phyloP scores from a whole-genome alignment of 2,329 filamentous ascomycete genomes.

The Diaporthe citri region DNA sequence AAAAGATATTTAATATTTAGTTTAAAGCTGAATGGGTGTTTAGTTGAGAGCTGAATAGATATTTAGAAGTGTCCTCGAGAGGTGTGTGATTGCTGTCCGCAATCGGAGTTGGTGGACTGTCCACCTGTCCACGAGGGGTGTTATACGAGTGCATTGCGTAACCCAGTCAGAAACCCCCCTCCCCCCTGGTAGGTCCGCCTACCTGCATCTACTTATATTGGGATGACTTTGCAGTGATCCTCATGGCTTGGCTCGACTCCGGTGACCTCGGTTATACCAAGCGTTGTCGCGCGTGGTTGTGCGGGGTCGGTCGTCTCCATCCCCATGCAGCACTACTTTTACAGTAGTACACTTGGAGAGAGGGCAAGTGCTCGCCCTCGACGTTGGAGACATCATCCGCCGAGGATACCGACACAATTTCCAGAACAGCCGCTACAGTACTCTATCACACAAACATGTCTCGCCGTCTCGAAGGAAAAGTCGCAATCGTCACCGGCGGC shows the following conservation, averaged over 20 bases:
- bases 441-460: conserved; percentile 28
- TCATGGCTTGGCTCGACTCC: background rate
- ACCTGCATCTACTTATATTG: background rate
- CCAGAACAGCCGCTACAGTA: background rate
- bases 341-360: background rate
- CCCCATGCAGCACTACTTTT: background rate
- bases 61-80: no score
- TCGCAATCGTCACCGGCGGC: conserved; percentile 68
- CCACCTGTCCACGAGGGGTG: no score
- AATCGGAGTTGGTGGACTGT: no score
- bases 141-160: no score
- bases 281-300: background rate
- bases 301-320: conserved; percentile 24
- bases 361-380: background rate
- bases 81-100: no score
- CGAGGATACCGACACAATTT: background rate
- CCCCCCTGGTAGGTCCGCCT: no score
- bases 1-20: no score
- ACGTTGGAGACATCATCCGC: background rate
- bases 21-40: no score
- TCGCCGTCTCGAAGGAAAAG: conserved; percentile 62
- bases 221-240: conserved; percentile 4
- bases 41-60: no score
- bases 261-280: background rate
- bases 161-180: no score